A percentile compares a stretch with the other conserved stretches of the same genome.
Conservation (phyloP, 805 yeast species). For the Starmerella tilneyi region DNA sequence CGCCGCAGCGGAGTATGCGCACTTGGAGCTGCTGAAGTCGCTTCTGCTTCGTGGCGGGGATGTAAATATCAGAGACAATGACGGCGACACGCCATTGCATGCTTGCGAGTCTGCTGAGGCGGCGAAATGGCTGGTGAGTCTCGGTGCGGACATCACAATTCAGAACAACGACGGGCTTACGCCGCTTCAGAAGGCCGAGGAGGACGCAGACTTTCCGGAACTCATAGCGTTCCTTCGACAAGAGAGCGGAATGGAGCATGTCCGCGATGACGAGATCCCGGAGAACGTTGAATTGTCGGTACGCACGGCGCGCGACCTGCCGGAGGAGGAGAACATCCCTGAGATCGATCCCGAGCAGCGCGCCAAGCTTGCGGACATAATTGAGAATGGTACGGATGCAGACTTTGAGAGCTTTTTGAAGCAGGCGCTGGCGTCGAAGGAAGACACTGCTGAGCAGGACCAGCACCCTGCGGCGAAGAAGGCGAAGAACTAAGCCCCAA, state of each 20-base stretch:
- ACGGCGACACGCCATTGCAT: slow-evolving; percentile 93
- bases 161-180: slow-evolving; percentile 69
- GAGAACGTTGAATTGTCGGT: slow-evolving; percentile 26
- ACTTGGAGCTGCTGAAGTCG: slow-evolving; percentile 51
- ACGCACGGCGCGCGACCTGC: slow-evolving; percentile 21
- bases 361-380: slow-evolving; percentile 53
- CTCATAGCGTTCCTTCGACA: slow-evolving; percentile 51
- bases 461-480: slow-evolving; percentile 2
- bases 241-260: slow-evolving; percentile 32
- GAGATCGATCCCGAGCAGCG: slow-evolving; percentile 39
- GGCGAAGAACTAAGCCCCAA: not conserved
- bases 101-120: slow-evolving; percentile 64
- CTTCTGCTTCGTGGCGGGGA: slow-evolving; percentile 60
- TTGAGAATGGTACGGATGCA: slow-evolving; percentile 71
- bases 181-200: slow-evolving; percentile 65
- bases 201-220: slow-evolving; percentile 67
- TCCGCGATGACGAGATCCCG: slow-evolving; percentile 20
- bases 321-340: slow-evolving; percentile 35
- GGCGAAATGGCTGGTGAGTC: slow-evolving; percentile 58
- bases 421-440: slow-evolving; percentile 39
- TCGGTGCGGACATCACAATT: slow-evolving; percentile 53
- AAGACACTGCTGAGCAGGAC: not conserved
- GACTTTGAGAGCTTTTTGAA: slow-evolving; percentile 58
- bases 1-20: slow-evolving; percentile 94
- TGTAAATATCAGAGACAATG: slow-evolving; percentile 69